Percentiles rank a stretch among this genome's conserved stretches.
Evolutionary conservation across 305 asterid genomes (phyloP).

Genomic region (Fraxinus angustifolia): DNA sequence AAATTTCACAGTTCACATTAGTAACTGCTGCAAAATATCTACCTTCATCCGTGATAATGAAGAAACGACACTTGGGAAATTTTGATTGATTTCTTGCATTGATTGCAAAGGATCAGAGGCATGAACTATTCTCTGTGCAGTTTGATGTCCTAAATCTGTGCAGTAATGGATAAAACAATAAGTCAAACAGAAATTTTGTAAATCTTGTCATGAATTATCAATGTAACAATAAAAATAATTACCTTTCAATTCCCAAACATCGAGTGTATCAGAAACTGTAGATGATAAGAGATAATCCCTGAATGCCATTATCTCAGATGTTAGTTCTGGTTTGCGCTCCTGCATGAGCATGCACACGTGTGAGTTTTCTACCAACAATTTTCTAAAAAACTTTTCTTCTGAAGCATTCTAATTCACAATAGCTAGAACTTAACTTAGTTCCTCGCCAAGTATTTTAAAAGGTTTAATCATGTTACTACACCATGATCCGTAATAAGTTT

Average conservation of each 20-base stretch:
- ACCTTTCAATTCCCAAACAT: constrained; percentile 98
- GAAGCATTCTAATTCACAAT: background rate
- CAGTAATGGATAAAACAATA: constrained; percentile 16
- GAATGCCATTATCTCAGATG: constrained; percentile 95
- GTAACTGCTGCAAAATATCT: constrained; percentile 26
- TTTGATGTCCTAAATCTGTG: constrained; percentile 92
- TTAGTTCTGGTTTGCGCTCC: constrained; percentile 93
- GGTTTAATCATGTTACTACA: background rate
- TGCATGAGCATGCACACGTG: constrained; percentile 36
- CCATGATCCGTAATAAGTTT: background rate
- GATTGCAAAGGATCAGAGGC: constrained; percentile 95
- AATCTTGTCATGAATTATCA: constrained; percentile 12
- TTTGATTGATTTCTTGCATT: constrained; percentile 96
- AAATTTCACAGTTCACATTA: constrained; percentile 12
- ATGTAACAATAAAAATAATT: constrained; percentile 21
- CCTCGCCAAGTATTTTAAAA: background rate
- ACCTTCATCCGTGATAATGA: constrained; percentile 96
- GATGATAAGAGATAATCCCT: constrained; percentile 92
- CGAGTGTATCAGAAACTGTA: constrained; percentile 81
- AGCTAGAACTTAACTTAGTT: background rate
- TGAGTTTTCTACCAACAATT: constrained; percentile 12
- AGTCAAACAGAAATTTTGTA: constrained; percentile 16
- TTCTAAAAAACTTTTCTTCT: background rate
- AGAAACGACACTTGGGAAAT: constrained; percentile 91
- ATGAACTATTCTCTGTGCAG: constrained; percentile 93